Conservation (phyloP, 1,284 basidiomycete genomes). For the Ganoderma lucidum region DNA sequence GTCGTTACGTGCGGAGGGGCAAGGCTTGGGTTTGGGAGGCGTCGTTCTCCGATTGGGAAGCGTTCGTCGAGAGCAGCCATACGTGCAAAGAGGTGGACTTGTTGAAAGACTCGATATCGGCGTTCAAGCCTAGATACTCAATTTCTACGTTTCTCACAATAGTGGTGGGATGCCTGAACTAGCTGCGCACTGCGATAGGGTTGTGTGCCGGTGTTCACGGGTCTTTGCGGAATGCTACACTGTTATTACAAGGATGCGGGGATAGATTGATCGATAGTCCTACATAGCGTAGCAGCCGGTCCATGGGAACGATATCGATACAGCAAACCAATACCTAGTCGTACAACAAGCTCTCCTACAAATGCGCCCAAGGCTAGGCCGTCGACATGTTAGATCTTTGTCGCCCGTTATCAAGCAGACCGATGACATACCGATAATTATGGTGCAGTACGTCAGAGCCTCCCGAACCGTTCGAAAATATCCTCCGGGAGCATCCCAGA, state of each 20-base stretch:
- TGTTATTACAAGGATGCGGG: not conserved
- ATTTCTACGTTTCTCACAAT: not conserved
- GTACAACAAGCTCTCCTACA: conserved; percentile 3
- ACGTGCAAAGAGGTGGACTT: no score
- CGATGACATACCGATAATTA: not conserved
- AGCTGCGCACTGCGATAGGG: not conserved
- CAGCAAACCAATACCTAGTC: conserved; percentile 1
- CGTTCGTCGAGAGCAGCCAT: no score
- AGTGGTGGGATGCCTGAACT: not conserved
- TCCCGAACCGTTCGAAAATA: conserved; percentile 4
- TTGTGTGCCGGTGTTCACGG: no score
- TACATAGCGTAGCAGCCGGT: conserved; percentile 3
- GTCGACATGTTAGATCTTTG: not conserved
- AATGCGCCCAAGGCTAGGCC: not conserved
- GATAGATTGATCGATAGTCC: conserved; percentile 1
- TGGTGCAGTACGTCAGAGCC: not conserved
- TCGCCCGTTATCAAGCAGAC: not conserved
- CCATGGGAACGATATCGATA: conserved; percentile 3
- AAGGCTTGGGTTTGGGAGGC: no score
- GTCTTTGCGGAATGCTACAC: no score
- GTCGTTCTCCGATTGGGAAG: no score
- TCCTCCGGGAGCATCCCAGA: conserved; percentile 2
- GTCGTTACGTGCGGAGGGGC: no score
- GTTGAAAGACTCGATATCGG: no score
- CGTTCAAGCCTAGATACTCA: no score